phyloP scores from a whole-genome alignment of 148 eudicot species.

The Rhododendron kiyosumense region DNA sequence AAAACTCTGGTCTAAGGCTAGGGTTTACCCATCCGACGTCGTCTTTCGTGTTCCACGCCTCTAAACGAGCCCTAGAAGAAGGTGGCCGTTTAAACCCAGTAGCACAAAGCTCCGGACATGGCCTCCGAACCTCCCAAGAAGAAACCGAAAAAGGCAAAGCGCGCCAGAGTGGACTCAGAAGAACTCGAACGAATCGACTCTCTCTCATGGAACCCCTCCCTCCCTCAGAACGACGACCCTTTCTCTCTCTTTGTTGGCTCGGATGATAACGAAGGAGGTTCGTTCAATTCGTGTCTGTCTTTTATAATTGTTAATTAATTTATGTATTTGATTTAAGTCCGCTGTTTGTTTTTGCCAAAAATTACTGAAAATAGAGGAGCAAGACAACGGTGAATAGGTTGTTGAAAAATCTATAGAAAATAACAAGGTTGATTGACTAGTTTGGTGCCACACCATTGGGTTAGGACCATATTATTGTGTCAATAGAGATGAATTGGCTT shows the following conservation, averaged over 20 bases:
- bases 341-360: not conserved
- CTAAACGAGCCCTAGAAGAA: not conserved
- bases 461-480: not conserved
- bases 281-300: not conserved
- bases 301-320: not conserved
- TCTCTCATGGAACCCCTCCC: conserved; percentile 64
- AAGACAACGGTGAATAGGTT: not conserved
- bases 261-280: conserved; percentile 69
- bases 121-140: conserved; percentile 21
- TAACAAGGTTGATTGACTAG: not conserved
- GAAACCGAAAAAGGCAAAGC: conserved; percentile 14
- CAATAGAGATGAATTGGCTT: not conserved
- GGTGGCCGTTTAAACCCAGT: not conserved
- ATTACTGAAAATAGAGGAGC: not conserved
- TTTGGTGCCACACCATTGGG: not conserved
- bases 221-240: conserved; percentile 36
- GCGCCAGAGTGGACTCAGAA: conserved; percentile 23
- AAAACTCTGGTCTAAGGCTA: too few species aligned
- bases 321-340: not conserved
- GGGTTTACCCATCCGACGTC: too few species aligned
- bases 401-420: not conserved
- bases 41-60: too few species aligned
- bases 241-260: conserved; percentile 46
- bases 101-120: conserved; percentile 10
- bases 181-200: conserved; percentile 46